Evolutionary conservation across 2,329 filamentous ascomycete genomes (phyloP), one percentile per base, ranked within the genome.

Genomic region (Colletotrichum endophyticum): DNA sequence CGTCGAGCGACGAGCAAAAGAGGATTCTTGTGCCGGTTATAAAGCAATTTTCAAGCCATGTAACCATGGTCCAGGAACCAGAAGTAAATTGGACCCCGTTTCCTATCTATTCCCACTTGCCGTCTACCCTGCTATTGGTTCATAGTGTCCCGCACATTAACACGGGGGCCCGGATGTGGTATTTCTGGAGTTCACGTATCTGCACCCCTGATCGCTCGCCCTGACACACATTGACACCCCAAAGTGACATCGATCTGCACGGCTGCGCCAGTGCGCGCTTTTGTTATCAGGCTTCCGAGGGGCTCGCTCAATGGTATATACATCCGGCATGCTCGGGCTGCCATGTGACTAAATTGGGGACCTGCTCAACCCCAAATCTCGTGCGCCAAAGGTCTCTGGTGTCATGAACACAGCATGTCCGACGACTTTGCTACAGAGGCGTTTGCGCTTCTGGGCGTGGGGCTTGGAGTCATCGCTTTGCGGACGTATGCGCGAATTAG

Each of bases 401-500:
- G 66, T 62, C 66, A 67, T 64, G 64, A 66, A 12, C 28, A 19
- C 75, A 49, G 57, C 7, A 77, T 77, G 76, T 66, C 67, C n/a
- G 70, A 53, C 44, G 44, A 78, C n/a, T 83, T 84, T 70, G 80
- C 81, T 22, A 80, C 81, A 32, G 84, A 85, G 73, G 80, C 81
- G 4, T 85, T 82, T 67, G 86, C 89, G 8, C 85, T 92, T 7
- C 83, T 92, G 22, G 87, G 82, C 0, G 78, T 92, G 28, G 90
- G 88, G 8, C 81, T 90, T 22, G 70, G 86, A 36, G 79, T 91
- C 62, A 91, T 92, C 15, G 80, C 81, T 9, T 79, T 93, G 13
- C 87, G 92, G 36, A 87, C 88, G 3, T 87, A 86, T 68, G 86
- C 89, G 12, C 85, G 92, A 63, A 84, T 89, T 78, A 84, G 81